Percentiles rank a stretch among this genome's conserved stretches.
phyloP scores from a whole-genome alignment of 305 asterid genomes.

The Fraxinus ornus region DNA sequence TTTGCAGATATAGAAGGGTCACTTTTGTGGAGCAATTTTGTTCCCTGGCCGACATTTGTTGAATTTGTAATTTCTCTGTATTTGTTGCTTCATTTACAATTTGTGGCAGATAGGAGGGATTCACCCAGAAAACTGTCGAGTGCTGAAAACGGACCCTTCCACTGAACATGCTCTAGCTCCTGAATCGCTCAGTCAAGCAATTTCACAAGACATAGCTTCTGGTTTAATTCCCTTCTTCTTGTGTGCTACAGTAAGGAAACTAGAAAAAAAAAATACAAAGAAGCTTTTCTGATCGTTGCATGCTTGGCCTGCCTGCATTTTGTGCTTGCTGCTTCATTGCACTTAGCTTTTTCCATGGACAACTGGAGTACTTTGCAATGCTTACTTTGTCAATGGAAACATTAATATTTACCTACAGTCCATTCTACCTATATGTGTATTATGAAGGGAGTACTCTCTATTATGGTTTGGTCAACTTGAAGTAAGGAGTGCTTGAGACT shows the following conservation, averaged over 20 bases:
- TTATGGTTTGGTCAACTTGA: neutral
- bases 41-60: neutral
- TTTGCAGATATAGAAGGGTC: neutral
- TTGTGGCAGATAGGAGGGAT: constrained; percentile 79
- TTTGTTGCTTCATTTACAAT: constrained; percentile 17
- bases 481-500: neutral
- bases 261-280: constrained; percentile 13
- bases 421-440: neutral
- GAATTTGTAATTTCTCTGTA: neutral
- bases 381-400: neutral
- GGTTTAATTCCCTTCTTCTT: constrained; percentile 95
- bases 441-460: neutral
- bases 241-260: constrained; percentile 86
- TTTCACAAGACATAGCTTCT: constrained; percentile 55
- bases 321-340: neutral
- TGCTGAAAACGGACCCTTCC: constrained; percentile 66
- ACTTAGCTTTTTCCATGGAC: neutral
- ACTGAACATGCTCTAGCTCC: constrained; percentile 74
- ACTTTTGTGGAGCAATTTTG: neutral
- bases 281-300: neutral
- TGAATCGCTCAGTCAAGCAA: constrained; percentile 57
- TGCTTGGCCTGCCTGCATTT: constrained; percentile 5
- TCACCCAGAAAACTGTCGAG: constrained; percentile 62
- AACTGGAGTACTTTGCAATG: constrained; percentile 2
- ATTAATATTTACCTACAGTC: neutral